Evolutionary conservation across 2,329 filamentous ascomycete genomes (phyloP).

Genomic region (Colletotrichum limetticola): DNA sequence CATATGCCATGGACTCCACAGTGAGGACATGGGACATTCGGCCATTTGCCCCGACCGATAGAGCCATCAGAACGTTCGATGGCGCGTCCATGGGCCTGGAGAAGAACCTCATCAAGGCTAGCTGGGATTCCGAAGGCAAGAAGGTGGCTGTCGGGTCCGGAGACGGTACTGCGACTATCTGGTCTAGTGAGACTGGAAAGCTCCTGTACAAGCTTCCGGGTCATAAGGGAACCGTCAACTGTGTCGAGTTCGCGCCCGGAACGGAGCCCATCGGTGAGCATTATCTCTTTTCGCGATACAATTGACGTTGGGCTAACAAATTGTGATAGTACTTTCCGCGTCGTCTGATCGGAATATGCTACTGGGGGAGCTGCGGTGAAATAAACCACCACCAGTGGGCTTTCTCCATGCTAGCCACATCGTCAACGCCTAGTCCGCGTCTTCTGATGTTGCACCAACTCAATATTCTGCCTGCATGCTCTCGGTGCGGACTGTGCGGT

Average conservation of each 20-base stretch:
- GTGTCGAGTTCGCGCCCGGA: slow-evolving; percentile 87
- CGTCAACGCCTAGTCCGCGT: not conserved
- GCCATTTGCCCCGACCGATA: slow-evolving; percentile 90
- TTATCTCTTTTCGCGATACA: not conserved
- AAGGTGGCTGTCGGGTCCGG: slow-evolving; percentile 90
- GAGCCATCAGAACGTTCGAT: slow-evolving; percentile 88
- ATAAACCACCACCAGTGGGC: too few species aligned
- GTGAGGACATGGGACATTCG: slow-evolving; percentile 96
- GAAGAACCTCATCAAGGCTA: slow-evolving; percentile 89
- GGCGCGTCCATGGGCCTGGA: slow-evolving; percentile 90
- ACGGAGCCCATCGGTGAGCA: slow-evolving; percentile 88
- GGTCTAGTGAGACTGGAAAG: slow-evolving; percentile 90
- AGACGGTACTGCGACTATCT: slow-evolving; percentile 90
- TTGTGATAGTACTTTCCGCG: slow-evolving; percentile 78
- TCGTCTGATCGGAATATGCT: slow-evolving; percentile 90
- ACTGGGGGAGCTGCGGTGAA: slow-evolving; percentile 75
- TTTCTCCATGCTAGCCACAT: too few species aligned
- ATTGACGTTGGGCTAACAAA: slow-evolving; percentile 45
- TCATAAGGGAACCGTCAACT: slow-evolving; percentile 94
- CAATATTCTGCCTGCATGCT: not conserved
- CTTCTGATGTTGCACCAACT: not conserved
- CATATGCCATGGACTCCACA: slow-evolving; percentile 93
- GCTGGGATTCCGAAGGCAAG: slow-evolving; percentile 89
- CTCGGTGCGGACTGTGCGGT: not conserved
- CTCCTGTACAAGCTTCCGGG: slow-evolving; percentile 94